Evolutionary conservation across 164 flowering plant species (phyloP).

Genomic region (Vitis vinifera): ASM3070453v1 NC_081811.1:28314501-28315000

Average conservation of each 20-base stretch:
- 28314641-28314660: slow-evolving; percentile 39
- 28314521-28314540: slow-evolving; percentile 60
- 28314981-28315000: neutral
- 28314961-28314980: slow-evolving; percentile 79
- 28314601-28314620: slow-evolving; percentile 37
- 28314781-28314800: slow-evolving; percentile 58
- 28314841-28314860: slow-evolving; percentile 19
- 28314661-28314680: slow-evolving; percentile 71
- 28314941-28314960: slow-evolving; percentile 57
- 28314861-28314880: slow-evolving; percentile 27
- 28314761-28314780: slow-evolving; percentile 72
- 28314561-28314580: slow-evolving; percentile 49
- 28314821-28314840: slow-evolving; percentile 31
- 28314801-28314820: slow-evolving; percentile 48
- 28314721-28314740: slow-evolving; percentile 49
- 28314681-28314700: slow-evolving; percentile 62
- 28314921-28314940: slow-evolving; percentile 69
- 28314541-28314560: slow-evolving; percentile 73
- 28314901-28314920: slow-evolving; percentile 45
- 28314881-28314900: slow-evolving; percentile 35
- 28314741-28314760: slow-evolving; percentile 65
- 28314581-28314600: slow-evolving; percentile 34
- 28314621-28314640: slow-evolving; percentile 42
- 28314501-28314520: slow-evolving; percentile 49
- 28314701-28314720: slow-evolving; percentile 47